Conservation (phyloP, 352 stramenopile genomes). For the Phytophthora chlamydospora region DNA sequence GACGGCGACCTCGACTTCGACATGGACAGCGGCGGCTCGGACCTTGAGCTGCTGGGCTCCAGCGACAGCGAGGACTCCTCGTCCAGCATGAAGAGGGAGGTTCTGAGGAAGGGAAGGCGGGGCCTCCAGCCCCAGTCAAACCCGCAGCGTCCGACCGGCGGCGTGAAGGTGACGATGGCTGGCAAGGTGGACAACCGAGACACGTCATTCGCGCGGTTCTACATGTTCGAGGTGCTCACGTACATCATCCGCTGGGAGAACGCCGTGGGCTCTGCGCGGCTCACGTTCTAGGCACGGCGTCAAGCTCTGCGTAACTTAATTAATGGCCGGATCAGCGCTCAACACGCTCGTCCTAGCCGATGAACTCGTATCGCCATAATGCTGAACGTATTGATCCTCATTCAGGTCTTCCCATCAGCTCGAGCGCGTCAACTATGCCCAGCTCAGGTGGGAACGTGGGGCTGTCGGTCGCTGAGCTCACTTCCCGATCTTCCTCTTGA, state of each 20-base stretch:
- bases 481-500: conserved; percentile 14
- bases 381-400: not conserved
- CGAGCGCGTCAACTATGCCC: conserved; percentile 8
- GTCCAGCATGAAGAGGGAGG: conserved; percentile 18
- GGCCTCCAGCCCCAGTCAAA: conserved; percentile 10
- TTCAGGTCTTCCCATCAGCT: conserved; percentile 14
- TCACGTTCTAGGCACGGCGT: conserved; percentile 28
- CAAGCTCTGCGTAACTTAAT: conserved; percentile 21
- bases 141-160: conserved; percentile 8
- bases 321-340: conserved; percentile 13
- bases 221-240: conserved; percentile 57
- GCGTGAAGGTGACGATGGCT: conserved; percentile 51
- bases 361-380: conserved; percentile 1
- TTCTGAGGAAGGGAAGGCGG: conserved; percentile 13
- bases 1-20: conserved; percentile 41
- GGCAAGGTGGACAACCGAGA: conserved; percentile 56
- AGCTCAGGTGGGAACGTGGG: not conserved
- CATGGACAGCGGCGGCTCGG: conserved; percentile 45
- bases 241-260: conserved; percentile 58
- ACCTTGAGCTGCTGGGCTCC: conserved; percentile 42
- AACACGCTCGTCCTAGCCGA: conserved; percentile 1
- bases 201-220: conserved; percentile 44
- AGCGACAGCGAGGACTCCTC: conserved; percentile 37
- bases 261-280: conserved; percentile 39
- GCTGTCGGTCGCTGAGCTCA: not conserved